Evolutionary conservation across 768 basidiomycete genomes (phyloP), one percentile per base, ranked within the genome.

Genomic region (Fomitopsis serialis): DNA sequence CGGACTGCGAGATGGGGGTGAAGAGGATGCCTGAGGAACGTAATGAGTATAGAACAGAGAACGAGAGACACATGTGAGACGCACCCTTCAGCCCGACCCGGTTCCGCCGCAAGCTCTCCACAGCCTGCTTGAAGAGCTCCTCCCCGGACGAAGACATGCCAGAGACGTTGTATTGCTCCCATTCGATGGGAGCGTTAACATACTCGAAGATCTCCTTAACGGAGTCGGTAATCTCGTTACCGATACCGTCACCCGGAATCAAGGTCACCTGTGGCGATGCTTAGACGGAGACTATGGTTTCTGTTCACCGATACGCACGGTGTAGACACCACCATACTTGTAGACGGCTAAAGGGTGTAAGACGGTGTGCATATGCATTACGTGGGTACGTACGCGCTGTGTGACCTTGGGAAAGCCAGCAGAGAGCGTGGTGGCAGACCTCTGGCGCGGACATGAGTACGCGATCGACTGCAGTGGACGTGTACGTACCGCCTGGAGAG

Each of bases 131-230:
- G 82, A 99, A 98, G 62, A 98, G 83, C 45, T 84, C 89, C 70
- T 98, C 97, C 61, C 94, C 94, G 45, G 89, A 78, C 36, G 89
- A 90, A 35, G 95, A 96, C 79, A 95, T 85, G 54, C 97, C 97
- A 37, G 94, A 96, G 58, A 99, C 94, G 66, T 98, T 82, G 74
- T 95, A 98, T 70, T 98, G 94, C 66, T 98, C 95, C 91, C 92
- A 97, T 68, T 98, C 92, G 72, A 99, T 96, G 70, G 97, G 97
- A 29, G 95, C 97, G 67, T 98, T 99, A 68, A 93, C 83, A 61
- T 91, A 80, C 70, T 96, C 92, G 67, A 99, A 99, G 67, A 99
- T 95, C 72, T 98, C 95, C 75, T 99, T 98, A 61, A 99, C 95
- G 1, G 93, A 95, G 73, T 96, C 92, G 55, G 96, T 92, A 66